Evolutionary conservation across 768 basidiomycete genomes (phyloP), one percentile per base, ranked within the genome.

Genomic region (Russula sp.): DNA sequence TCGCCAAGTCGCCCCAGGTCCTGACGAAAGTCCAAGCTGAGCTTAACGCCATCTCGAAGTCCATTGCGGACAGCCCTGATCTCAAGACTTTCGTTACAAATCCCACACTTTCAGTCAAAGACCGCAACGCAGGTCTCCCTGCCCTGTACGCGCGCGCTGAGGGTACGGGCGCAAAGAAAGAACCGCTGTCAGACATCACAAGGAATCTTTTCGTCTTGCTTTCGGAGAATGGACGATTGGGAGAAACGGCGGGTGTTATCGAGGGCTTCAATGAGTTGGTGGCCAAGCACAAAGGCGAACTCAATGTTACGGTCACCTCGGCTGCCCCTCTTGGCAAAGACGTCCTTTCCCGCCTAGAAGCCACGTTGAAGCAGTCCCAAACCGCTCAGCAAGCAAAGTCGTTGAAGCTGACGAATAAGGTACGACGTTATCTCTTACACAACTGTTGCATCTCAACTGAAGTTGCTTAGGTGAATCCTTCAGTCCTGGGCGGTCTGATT

Each of bases 331-430:
- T 98, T 63, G 80, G 90, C 61, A 88, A 79, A 78, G 89, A 92
- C 68, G 74, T 86, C 66, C 80, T 91, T 62, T 79, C 80, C 60
- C 84, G 88, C 65, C 82, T 99, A 65, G 96, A 98, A 79, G 79
- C 86, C 51, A 76, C 88, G 40, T 81, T 99, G 73, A 97, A 91
- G 83, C 83, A 84, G 72, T 91, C 89, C 31, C 84, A 93, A 78
- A 79, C 88, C 40, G 96, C 88, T 32, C 86, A 90, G 76, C 79
- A 87, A 69, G 91, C 93, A 40, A 98, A 98, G 80, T 79, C 84
- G 16, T 73, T 99, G 68, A 95, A 94, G 77, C 75, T 99, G 61
- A 80, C 84, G 66, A 97, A 98, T 84, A 95, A 95, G 84, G 94
- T 89, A 67, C 64, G 81, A 71, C 2, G 10, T 18, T 39, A 44